Conservation (phyloP, 73 alveolate genomes). For the Paramecium sonneborni region DNA sequence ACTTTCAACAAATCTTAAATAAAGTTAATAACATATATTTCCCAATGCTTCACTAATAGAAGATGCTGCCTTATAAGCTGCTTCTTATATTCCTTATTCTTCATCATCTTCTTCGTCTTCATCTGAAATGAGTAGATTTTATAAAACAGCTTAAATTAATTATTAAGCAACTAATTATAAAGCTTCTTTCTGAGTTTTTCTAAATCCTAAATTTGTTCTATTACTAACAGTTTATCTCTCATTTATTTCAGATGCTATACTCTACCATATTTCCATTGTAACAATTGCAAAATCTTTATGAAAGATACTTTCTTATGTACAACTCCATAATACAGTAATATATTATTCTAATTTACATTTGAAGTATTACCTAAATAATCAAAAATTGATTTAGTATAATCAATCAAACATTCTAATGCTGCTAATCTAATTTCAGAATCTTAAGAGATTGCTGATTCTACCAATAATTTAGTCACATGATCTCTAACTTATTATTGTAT, state of each 20-base stretch:
- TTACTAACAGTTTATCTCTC: neutral
- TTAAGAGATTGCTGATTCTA: neutral
- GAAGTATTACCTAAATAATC: neutral
- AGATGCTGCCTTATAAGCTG: conserved; percentile 49
- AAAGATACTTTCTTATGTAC: neutral
- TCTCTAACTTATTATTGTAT: neutral
- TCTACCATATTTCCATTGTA: conserved; percentile 39
- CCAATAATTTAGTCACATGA: neutral
- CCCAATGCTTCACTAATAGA: conserved; percentile 36
- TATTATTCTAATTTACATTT: neutral
- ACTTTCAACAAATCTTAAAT: neutral
- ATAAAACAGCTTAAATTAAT: neutral
- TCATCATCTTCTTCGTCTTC: conserved; percentile 36
- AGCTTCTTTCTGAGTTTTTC: neutral
- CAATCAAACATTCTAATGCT: neutral
- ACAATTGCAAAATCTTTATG: neutral
- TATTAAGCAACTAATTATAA: neutral
- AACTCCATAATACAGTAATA: neutral
- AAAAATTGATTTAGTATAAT: neutral
- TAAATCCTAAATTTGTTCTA: neutral
- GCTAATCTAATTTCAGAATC: neutral
- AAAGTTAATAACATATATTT: neutral
- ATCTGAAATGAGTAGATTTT: neutral
- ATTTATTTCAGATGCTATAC: neutral
- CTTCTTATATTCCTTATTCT: conserved; percentile 30